phyloP scores from a whole-genome alignment of 2,329 filamentous ascomycete species.

The Drechslerella dactyloides region DNA sequence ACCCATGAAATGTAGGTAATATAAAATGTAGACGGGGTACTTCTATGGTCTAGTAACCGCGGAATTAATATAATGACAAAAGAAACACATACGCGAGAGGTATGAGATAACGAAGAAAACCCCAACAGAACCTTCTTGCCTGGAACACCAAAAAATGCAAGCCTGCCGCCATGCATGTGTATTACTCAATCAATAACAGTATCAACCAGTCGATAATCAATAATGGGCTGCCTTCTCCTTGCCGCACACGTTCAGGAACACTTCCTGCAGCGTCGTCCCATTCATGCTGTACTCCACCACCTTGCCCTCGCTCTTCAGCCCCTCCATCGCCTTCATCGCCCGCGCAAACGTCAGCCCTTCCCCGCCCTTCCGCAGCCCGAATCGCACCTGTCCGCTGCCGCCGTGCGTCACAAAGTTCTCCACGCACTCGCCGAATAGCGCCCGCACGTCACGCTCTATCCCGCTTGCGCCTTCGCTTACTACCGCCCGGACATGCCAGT shows the following conservation, averaged over 20 bases:
- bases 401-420: conserved; percentile 30
- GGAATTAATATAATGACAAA: no score
- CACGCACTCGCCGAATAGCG: conserved; percentile 11
- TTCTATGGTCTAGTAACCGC: no score
- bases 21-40: no score
- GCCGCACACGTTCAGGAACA: conserved; percentile 49
- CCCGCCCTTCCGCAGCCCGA: conserved; percentile 33
- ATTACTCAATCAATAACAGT: no score
- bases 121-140: no score
- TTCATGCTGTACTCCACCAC: conserved; percentile 47
- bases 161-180: not conserved
- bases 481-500: conserved; percentile 38
- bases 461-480: not conserved
- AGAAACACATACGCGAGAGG: no score
- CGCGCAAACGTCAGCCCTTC: conserved; percentile 19
- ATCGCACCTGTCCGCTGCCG: conserved; percentile 34
- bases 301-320: conserved; percentile 33
- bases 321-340: conserved; percentile 46
- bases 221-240: conserved; percentile 29
- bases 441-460: conserved; percentile 9
- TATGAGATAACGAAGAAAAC: no score
- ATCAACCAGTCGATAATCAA: no score
- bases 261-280: conserved; percentile 44
- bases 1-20: no score
- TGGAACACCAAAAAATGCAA: not conserved